Evolutionary conservation across 2,329 filamentous ascomycete species (phyloP), one percentile per base, ranked within the genome.

Genomic region (Cladosporium sp.): DNA sequence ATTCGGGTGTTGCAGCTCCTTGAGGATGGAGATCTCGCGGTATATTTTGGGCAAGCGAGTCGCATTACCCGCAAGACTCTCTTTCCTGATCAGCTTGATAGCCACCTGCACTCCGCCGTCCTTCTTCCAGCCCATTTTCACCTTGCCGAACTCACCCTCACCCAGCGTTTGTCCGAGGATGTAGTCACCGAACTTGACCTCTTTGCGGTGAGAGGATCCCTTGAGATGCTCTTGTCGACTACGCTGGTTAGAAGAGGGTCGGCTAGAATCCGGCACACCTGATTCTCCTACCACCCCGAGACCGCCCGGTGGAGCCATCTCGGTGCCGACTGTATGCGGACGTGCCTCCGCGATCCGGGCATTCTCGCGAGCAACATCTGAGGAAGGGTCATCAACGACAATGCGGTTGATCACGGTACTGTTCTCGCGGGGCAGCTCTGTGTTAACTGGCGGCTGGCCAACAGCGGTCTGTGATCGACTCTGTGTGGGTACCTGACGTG

Each of bases 111-210:
- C 87, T 59, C 85, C 91, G 55, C 90, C 91, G 70, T 95, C 91
- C 68, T 89, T 87, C 71, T 96, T 97, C 93, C 93, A 98, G 22
- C 93, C 93, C 66, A 97, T 83, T 72, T 96, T 97, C 63, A 98
- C 93, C 69, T 98, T 98, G 59, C 93, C 93, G 68, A 98, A 98
- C 71, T 98, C 93, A 57, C 93, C 93, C 74, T 98, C 93, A 46
- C 93, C 93, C 46, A 98, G 85, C 2, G 92, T 97, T 69, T 95
- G 92, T 34, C 93, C 93, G 3, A 98, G 79, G 56, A 95, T 89
- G 70, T 97, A 98, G 58, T 96, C 90, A 55, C 92, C 92, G 68
- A 98, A 97, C 60, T 89, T 91, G 40, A 86, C 90, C 59, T 86
- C 83, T 74, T 95, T 95, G 55, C 78, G 72, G 43, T 59, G 52